Conservation (phyloP, 805 yeast genomes). For the Hanseniaspora singularis region DNA sequence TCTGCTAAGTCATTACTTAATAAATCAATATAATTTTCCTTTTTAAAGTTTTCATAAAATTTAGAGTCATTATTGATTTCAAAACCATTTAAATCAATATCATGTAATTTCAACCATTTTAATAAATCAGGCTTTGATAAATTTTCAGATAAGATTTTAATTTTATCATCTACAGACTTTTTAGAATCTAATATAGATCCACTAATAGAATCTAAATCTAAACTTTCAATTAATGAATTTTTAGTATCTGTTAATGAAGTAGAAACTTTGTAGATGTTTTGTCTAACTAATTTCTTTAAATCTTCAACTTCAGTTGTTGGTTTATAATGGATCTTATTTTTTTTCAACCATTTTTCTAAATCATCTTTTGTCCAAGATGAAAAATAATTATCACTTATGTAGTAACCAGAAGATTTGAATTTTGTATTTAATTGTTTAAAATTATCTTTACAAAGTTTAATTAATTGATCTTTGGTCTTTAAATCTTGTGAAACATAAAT, state of each 20-base stretch:
- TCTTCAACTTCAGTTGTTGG: constrained; percentile 33
- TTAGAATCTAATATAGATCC: constrained; percentile 17
- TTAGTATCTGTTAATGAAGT: constrained; percentile 31
- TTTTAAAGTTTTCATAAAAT: constrained; percentile 35
- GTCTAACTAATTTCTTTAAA: constrained; percentile 36
- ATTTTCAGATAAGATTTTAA: constrained; percentile 32
- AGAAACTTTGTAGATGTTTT: constrained; percentile 36
- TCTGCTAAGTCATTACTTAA: constrained; percentile 24
- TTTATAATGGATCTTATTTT: constrained; percentile 31
- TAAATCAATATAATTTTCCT: constrained; percentile 32
- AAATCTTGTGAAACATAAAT: constrained; percentile 25
- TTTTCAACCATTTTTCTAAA: constrained; percentile 38
- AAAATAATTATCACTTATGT: constrained; percentile 44
- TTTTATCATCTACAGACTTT: constrained; percentile 20
- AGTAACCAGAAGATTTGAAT: constrained; percentile 33
- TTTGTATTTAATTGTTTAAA: constrained; percentile 32
- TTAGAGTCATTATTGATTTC: constrained; percentile 26
- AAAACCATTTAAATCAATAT: constrained; percentile 27
- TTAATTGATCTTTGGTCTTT: constrained; percentile 30
- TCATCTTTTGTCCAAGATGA: constrained; percentile 42
- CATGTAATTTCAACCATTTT: constrained; percentile 42
- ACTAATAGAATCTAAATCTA: constrained; percentile 29
- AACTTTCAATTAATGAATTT: constrained; percentile 30
- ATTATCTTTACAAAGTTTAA: constrained; percentile 33
- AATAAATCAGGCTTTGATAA: constrained; percentile 46